These are phyloP conservation scores for Nannochloropsis oceanica DNA, from an alignment of 108 stramenopile genomes.

Conservation along the genomic window DNA sequence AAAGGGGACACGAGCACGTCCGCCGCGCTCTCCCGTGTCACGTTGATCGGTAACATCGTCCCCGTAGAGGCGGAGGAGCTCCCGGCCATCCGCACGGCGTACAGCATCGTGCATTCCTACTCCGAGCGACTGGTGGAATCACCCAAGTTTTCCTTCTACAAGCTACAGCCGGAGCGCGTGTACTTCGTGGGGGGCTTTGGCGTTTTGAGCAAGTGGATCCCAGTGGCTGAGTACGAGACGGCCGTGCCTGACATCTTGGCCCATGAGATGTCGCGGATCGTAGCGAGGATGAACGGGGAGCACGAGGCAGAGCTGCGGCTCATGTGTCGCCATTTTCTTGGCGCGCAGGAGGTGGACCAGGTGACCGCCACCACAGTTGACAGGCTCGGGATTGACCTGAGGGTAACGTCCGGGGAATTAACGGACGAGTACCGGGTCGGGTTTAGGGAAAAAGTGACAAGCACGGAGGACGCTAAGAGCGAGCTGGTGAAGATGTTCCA, in stretches of 20 bases:
- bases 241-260: conserved; percentile 81
- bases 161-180: conserved; percentile 61
- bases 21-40: conserved; percentile 68
- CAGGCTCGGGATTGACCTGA: conserved; percentile 83
- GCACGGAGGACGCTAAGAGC: conserved; percentile 87
- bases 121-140: conserved; percentile 86
- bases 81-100: conserved; percentile 39
- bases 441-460: conserved; percentile 56
- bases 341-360: conserved; percentile 28
- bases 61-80: conserved; percentile 47
- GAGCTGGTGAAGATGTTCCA: conserved; percentile 91
- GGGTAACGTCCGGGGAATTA: conserved; percentile 57
- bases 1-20: conserved; percentile 12
- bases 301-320: conserved; percentile 30
- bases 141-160: conserved; percentile 79
- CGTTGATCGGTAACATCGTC: conserved; percentile 63
- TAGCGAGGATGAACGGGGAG: conserved; percentile 46
- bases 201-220: conserved; percentile 79
- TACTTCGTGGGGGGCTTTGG: conserved; percentile 95
- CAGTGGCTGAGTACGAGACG: conserved; percentile 57
- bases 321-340: conserved; percentile 50
- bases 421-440: conserved; percentile 92
- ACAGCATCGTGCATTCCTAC: conserved; percentile 74
- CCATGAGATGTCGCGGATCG: conserved; percentile 64
- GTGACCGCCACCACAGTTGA: conserved; percentile 75